These are phyloP conservation scores for Aspergillus fumigatiaffinis DNA, from an alignment of 2,329 filamentous ascomycete genomes.

Conservation along the genomic window DNA sequence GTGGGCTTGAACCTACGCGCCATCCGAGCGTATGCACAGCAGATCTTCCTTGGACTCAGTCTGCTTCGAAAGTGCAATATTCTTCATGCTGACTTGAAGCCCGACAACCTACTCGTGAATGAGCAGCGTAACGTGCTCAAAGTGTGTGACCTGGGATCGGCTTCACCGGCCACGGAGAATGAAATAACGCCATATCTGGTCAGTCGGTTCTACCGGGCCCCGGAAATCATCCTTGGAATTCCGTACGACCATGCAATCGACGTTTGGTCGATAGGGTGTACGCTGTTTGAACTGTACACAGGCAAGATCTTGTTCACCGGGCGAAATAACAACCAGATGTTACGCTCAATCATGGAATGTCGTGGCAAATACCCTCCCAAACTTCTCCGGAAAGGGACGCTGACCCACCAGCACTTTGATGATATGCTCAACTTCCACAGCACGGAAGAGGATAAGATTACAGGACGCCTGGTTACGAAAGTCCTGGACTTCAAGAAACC, in stretches of 20 bases:
- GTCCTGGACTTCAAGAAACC: slow-evolving; percentile 59
- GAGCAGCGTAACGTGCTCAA: slow-evolving; percentile 81
- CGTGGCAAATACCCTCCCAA: slow-evolving; percentile 89
- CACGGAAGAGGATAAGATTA: slow-evolving; percentile 80
- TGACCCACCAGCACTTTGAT: slow-evolving; percentile 77
- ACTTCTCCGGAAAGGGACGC: slow-evolving; percentile 75
- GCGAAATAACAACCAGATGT: slow-evolving; percentile 96
- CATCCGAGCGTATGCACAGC: slow-evolving; percentile 83
- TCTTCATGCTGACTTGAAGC: slow-evolving; percentile 93
- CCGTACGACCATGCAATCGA: slow-evolving; percentile 92
- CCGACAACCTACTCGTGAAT: slow-evolving; percentile 93
- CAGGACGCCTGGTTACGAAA: slow-evolving; percentile 65
- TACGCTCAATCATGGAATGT: slow-evolving; percentile 92
- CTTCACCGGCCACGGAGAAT: slow-evolving; percentile 83
- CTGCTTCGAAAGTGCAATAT: slow-evolving; percentile 90
- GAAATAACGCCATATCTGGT: slow-evolving; percentile 94
- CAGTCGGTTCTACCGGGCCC: slow-evolving; percentile 94
- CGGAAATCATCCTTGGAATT: slow-evolving; percentile 96
- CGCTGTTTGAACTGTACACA: slow-evolving; percentile 93
- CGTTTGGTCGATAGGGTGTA: slow-evolving; percentile 97
- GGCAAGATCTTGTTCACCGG: slow-evolving; percentile 96
- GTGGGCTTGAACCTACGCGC: slow-evolving; percentile 86
- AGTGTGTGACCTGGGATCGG: slow-evolving; percentile 95
- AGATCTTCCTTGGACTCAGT: slow-evolving; percentile 86
- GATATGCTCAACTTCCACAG: slow-evolving; percentile 78